phyloP scores from a whole-genome alignment of 306 rosid species.

The Hippophae tibetana region DNA sequence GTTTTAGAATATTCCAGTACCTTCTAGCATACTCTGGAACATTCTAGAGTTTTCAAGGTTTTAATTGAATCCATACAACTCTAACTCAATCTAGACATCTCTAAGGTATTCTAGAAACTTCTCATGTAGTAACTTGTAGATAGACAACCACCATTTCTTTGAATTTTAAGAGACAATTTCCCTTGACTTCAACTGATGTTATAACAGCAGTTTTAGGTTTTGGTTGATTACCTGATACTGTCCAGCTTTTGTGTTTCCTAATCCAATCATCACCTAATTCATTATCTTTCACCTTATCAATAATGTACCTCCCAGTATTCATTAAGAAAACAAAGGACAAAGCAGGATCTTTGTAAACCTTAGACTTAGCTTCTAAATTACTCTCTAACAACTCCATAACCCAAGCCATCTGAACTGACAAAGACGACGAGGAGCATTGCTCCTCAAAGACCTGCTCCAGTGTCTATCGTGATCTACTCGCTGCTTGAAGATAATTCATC shows the following conservation, averaged over 20 bases:
- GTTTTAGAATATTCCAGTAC: too few relatives aligned
- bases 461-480: conserved; percentile 57
- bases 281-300: conserved; percentile 63
- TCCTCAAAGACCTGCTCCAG: conserved; percentile 72
- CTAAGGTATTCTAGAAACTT: too few relatives aligned
- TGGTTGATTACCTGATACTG: conserved; percentile 6
- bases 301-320: conserved; percentile 84
- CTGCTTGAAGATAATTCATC: conserved; percentile 88
- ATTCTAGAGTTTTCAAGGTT: too few relatives aligned
- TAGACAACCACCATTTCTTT: too few relatives aligned
- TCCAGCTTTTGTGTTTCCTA: conserved; percentile 47
- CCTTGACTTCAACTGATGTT: too few relatives aligned
- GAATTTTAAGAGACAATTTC: too few relatives aligned
- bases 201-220: too few relatives aligned
- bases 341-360: conserved; percentile 56
- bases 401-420: conserved; percentile 85
- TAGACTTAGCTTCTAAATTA: conserved; percentile 85
- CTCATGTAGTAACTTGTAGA: too few relatives aligned
- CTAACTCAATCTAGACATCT: too few relatives aligned
- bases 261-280: conserved; percentile 86
- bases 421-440: conserved; percentile 36
- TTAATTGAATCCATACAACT: too few relatives aligned
- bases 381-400: conserved; percentile 81
- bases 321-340: conserved; percentile 70
- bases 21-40: too few relatives aligned